A percentile compares a stretch with the other conserved stretches of the same genome.
phyloP scores from a whole-genome alignment of 169 alveolate genomes.

The Plasmodium fragile region DNA sequence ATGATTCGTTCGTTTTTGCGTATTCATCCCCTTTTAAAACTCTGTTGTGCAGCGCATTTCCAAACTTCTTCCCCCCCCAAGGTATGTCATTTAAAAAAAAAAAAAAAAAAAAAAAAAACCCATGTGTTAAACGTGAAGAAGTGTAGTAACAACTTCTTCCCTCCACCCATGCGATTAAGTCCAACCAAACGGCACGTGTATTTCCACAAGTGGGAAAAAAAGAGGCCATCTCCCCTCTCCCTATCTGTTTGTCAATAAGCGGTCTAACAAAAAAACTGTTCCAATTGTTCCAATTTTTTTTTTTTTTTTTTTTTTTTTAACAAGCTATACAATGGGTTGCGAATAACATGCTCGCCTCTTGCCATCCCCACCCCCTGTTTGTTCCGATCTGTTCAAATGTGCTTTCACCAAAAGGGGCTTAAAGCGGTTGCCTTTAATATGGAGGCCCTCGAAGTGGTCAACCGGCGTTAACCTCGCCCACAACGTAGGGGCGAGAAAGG shows the following conservation, averaged over 20 bases:
- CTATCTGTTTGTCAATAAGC: not conserved
- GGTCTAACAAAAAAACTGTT: not conserved
- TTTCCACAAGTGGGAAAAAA: not conserved
- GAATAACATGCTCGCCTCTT: not conserved
- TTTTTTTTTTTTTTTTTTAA: not conserved
- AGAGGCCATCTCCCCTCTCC: not conserved
- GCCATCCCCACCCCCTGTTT: not conserved
- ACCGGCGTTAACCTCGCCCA: not conserved
- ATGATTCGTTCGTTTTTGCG: constrained; percentile 65
- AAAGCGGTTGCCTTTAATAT: not conserved
- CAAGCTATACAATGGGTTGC: not conserved
- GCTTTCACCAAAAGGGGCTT: not conserved
- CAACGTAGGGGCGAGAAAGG: not conserved
- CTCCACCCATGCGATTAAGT: not conserved
- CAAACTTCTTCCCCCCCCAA: not conserved
- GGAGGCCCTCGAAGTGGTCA: not conserved
- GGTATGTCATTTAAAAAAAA: not conserved
- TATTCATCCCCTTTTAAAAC: not conserved
- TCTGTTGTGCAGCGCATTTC: not conserved
- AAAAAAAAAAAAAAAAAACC: not conserved
- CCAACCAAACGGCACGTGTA: not conserved
- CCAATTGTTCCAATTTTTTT: not conserved
- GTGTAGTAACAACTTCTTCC: not conserved
- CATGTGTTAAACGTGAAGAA: not conserved
- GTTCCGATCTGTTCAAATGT: not conserved